phyloP scores from a whole-genome alignment of 2,329 filamentous ascomycete species.

The Penicillium psychrosexuale region DNA sequence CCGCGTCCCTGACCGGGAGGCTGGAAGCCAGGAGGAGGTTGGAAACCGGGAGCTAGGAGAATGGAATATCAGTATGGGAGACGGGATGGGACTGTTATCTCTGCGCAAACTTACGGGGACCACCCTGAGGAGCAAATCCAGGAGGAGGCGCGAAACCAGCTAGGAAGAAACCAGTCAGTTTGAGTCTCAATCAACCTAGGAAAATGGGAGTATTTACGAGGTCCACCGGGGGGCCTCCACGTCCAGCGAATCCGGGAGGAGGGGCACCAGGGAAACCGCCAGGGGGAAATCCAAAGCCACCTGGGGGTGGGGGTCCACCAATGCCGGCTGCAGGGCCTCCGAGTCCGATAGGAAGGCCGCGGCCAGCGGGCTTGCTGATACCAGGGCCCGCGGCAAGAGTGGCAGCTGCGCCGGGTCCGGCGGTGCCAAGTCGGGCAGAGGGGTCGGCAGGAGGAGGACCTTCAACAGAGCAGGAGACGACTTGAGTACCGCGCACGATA shows the following conservation, averaged over 20 bases:
- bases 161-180: constrained; percentile 19
- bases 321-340: constrained; percentile 87
- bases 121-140: constrained; percentile 46
- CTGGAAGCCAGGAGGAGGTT: constrained; percentile 71
- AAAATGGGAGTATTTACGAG: constrained; percentile 46
- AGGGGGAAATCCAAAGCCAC: constrained; percentile 52
- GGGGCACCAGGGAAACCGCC: constrained; percentile 54
- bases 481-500: constrained; percentile 90
- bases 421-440: constrained; percentile 79
- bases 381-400: constrained; percentile 80
- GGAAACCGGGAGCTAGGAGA: constrained; percentile 50
- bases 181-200: constrained; percentile 14
- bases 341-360: constrained; percentile 77
- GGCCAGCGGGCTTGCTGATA: constrained; percentile 84
- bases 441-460: constrained; percentile 94
- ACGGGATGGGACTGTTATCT: constrained; percentile 11
- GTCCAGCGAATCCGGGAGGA: constrained; percentile 50
- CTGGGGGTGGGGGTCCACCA: constrained; percentile 69
- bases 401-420: constrained; percentile 62
- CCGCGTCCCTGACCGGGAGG: constrained; percentile 57
- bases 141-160: constrained; percentile 49
- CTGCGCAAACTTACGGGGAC: constrained; percentile 43
- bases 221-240: constrained; percentile 52
- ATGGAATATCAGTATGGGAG: constrained; percentile 34
- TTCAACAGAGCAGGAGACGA: constrained; percentile 92